Percentiles rank a stretch among this genome's conserved stretches.
Evolutionary conservation across 2,329 filamentous ascomycete species (phyloP).

Genomic region (Cadophora malorum): DNA sequence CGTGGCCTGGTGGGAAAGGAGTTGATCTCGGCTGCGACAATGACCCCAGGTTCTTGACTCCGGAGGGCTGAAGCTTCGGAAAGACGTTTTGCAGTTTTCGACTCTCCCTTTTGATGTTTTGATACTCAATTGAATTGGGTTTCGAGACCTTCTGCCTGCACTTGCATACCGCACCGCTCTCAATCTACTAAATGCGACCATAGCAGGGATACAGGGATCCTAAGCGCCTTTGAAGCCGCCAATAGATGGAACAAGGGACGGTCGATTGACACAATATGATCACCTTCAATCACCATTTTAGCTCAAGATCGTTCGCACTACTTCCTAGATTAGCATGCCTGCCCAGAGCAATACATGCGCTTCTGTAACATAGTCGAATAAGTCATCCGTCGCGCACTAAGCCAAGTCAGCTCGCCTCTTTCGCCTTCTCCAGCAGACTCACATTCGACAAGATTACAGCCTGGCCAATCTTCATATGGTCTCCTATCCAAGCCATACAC

Average conservation of each 20-base stretch:
- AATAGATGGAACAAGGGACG: neutral
- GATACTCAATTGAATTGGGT: too few relatives aligned
- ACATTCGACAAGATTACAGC: slow-evolving; percentile 39
- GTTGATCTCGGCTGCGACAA: neutral
- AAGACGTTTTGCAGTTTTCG: too few relatives aligned
- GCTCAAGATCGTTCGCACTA: neutral
- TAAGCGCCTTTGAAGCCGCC: too few relatives aligned
- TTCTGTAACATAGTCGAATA: slow-evolving; percentile 15
- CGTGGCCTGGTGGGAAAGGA: neutral
- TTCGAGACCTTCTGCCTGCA: too few relatives aligned
- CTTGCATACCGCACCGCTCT: too few relatives aligned
- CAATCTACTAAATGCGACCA: too few relatives aligned
- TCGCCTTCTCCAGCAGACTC: neutral
- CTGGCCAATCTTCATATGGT: slow-evolving; percentile 42
- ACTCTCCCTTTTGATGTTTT: too few relatives aligned
- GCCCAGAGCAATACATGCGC: slow-evolving; percentile 18
- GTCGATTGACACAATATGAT: neutral
- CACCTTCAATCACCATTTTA: neutral
- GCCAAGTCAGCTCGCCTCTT: neutral
- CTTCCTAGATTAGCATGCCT: slow-evolving; percentile 9
- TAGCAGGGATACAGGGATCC: too few relatives aligned
- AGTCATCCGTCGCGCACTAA: slow-evolving; percentile 9
- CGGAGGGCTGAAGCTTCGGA: neutral
- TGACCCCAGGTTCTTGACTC: neutral
- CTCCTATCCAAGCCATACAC: slow-evolving; percentile 42